Evolutionary conservation across 345 rosid genomes (phyloP), one percentile per base, ranked within the genome.

Genomic region (Syzygium grande): DNA sequence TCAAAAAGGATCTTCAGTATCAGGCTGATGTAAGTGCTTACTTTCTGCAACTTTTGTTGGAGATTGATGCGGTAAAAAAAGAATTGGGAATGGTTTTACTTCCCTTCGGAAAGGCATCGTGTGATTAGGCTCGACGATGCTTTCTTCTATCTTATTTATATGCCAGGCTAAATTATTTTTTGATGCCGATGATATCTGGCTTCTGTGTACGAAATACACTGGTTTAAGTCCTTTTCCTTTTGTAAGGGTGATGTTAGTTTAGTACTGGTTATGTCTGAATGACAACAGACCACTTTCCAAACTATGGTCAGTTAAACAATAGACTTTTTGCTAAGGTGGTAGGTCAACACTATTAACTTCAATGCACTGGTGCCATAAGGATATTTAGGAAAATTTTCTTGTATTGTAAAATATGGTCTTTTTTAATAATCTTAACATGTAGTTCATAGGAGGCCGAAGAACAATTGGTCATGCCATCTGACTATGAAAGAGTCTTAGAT

Each of bases 1-100:
- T 98, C 91, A 96, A 98, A 94, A 97, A 97, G 91, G 99, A 98
- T 92, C 96, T 98, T 87, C 99, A 95, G 65, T 98, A 98, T 91
- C 99, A 98, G 92, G 99, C 99, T 89, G 99, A 94, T 86, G 99
- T 96, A 87, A 93, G 97, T 91, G 30, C 29, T 86, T 84, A 51
- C 30, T 73, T 65, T 86, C 34, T 43, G n/a, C 19, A 53, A 41
- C 87, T 84, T 84, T 29, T 46, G 38, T 84, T 16, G 43, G 34
- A n/a, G 54, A 52, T 52, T 54, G 1, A n/a, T 84, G 56, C 0
- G 1, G 49, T 22, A 19, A 27, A 9, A 38, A 73, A 38, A 19
- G 23, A 38, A 34, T 73, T 73, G 27, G 13, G 23, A 73, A 73
- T 38, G 49, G 49, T 34, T 73, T 73, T 73, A 38, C 80, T 73